Base-by-base conservation (phyloP, 2,329 filamentous ascomycete species). In the Cercospora citrullina region DNA sequence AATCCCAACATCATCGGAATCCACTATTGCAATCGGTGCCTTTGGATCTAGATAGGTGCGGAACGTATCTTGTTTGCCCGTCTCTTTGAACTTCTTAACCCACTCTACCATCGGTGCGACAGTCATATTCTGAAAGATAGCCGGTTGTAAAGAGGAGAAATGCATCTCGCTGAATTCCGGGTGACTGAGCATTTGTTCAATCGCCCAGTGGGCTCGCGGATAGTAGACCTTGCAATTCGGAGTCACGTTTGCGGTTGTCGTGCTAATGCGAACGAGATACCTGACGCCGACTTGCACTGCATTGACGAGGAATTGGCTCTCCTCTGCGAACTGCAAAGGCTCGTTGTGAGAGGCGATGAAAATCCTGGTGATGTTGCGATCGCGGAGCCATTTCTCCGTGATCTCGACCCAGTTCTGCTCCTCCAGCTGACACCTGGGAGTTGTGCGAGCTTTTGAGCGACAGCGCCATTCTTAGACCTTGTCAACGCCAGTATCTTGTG, bases 211-310 rank as follows among this genome's bases (percentile, higher is more conserved):
- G 0, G 71, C 39, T 5, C 81, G 75, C 3, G 77, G 60, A 63
- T 83, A 82, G 69, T 79, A 82, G 0, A 75, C 77, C 0, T 18
- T 42, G 53, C 12, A 76, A 63, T 79, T 76, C 0, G 81, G 79
- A n/a, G 73, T 74, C 2, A 82, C 77, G 23, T 80, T 79, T 0
- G 75, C 70, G 1, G 77, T 77, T 0, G 75, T 80, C 0, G 81
- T 83, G 0, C 80, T 82, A 66, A 83, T 80, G 1, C 80, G 78
- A 4, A 83, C 80, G 9, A 83, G 76, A 60, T 83, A 83, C 58
- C 80, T 69, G 1, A 83, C 77, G 10, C 80, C 77, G 1, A 79
- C 80, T 3, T 72, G 63, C 1, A 81, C 76, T 9, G 77, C 76
- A 1, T 75, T 74, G 1, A 79, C 8, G 51, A 79, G 74, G 64